phyloP scores from a whole-genome alignment of 345 rosid genomes.

The Carallia pectinifolia region DNA sequence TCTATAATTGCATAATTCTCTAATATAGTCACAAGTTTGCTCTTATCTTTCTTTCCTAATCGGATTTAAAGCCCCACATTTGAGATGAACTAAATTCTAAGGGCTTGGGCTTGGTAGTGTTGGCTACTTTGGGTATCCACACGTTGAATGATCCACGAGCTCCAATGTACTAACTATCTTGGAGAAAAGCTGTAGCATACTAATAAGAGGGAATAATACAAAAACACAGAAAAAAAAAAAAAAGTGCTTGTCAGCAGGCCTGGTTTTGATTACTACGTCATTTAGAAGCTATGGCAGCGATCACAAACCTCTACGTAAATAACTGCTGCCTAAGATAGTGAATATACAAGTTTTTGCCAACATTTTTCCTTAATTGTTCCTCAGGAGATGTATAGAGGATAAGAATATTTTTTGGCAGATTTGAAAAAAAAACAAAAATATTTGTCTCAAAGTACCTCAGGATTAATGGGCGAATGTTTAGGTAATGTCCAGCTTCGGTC shows the following conservation, averaged over 20 bases:
- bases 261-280: not conserved
- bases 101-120: no score
- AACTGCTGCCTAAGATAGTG: no score
- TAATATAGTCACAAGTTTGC: not conserved
- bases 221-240: not conserved
- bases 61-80: not conserved
- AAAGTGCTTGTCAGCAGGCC: not conserved
- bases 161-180: not conserved
- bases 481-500: not conserved
- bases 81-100: not conserved
- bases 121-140: not conserved
- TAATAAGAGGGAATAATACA: not conserved
- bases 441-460: slow-evolving; percentile 14
- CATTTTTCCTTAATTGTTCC: no score
- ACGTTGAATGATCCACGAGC: not conserved
- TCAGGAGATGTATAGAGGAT: no score
- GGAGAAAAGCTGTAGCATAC: not conserved
- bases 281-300: no score
- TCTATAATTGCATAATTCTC: no score
- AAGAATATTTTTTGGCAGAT: no score
- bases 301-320: no score
- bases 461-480: not conserved
- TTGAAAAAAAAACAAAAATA: not conserved
- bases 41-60: no score
- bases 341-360: no score